Evolutionary conservation across 2,329 filamentous ascomycete species (phyloP).

Genomic region (Pseudopithomyces chartarum): DNA sequence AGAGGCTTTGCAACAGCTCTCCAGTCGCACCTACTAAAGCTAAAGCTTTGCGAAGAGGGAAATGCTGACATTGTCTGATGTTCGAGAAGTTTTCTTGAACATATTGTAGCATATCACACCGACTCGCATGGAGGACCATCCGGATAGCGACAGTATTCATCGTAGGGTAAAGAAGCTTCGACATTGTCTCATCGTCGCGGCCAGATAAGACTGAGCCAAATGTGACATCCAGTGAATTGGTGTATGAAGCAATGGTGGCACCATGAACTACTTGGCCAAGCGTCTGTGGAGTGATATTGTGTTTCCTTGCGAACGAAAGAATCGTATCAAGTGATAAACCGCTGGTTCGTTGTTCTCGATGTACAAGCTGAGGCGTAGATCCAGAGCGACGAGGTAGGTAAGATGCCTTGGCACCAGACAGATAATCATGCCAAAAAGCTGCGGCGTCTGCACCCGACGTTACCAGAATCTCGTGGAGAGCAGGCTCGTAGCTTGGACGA

Average conservation of each 20-base stretch:
- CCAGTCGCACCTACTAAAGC: constrained; percentile 53
- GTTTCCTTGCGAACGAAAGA: constrained; percentile 65
- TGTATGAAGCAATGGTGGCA: constrained; percentile 67
- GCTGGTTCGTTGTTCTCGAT: constrained; percentile 56
- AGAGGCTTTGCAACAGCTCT: constrained; percentile 66
- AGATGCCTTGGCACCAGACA: constrained; percentile 58
- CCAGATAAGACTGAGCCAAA: constrained; percentile 87
- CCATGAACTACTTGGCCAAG: constrained; percentile 80
- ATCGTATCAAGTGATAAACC: constrained; percentile 49
- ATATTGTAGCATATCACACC: constrained; percentile 68
- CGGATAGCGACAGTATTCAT: constrained; percentile 89
- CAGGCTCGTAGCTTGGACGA: constrained; percentile 57
- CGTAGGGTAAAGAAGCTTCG: constrained; percentile 77
- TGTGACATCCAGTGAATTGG: constrained; percentile 71
- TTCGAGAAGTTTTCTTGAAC: constrained; percentile 72
- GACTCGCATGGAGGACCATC: constrained; percentile 71
- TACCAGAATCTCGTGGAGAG: constrained; percentile 61
- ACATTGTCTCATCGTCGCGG: constrained; percentile 72
- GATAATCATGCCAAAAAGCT: constrained; percentile 73
- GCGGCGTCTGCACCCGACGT: constrained; percentile 54
- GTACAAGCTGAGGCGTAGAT: constrained; percentile 21
- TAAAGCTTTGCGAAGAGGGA: constrained; percentile 74
- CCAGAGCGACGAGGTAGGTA: constrained; percentile 43
- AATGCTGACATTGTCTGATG: constrained; percentile 74
- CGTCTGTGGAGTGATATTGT: constrained; percentile 74